Evolutionary conservation across 495 filamentous ascomycete genomes (phyloP).

Genomic region (Aspergillus conjunctus): DNA sequence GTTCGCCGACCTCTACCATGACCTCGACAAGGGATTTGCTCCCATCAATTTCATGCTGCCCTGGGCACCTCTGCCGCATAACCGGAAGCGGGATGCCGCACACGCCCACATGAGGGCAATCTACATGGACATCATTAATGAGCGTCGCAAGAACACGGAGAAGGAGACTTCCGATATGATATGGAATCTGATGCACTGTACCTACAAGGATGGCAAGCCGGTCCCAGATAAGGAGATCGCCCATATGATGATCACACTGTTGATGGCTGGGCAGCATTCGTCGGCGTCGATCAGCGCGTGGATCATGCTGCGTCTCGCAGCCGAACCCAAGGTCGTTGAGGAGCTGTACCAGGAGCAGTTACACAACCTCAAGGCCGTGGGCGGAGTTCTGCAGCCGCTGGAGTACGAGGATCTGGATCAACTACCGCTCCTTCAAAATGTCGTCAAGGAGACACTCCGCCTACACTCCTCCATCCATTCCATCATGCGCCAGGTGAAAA

Average conservation of each 20-base stretch:
- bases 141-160: conserved; percentile 52
- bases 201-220: conserved; percentile 70
- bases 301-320: conserved; percentile 79
- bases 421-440: conserved; percentile 67
- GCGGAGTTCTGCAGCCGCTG: conserved; percentile 55
- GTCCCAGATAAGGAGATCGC: conserved; percentile 81
- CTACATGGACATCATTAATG: conserved; percentile 75
- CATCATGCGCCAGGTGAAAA: conserved; percentile 82
- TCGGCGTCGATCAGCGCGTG: conserved; percentile 79
- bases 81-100: conserved; percentile 74
- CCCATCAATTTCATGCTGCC: conserved; percentile 86
- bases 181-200: conserved; percentile 76
- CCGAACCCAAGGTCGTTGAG: conserved; percentile 70
- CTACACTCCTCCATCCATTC: conserved; percentile 82
- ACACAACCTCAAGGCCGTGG: conserved; percentile 57
- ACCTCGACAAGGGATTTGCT: conserved; percentile 81
- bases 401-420: conserved; percentile 67
- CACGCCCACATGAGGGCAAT: conserved; percentile 74
- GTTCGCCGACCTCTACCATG: conserved; percentile 76
- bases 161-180: conserved; percentile 71
- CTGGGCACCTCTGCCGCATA: conserved; percentile 84
- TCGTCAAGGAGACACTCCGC: conserved; percentile 80
- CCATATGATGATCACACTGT: conserved; percentile 88
- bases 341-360: conserved; percentile 77
- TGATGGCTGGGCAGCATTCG: conserved; percentile 90